Conservation (phyloP, 169 alveolate species). For the Plasmodium blacklocki region DNA sequence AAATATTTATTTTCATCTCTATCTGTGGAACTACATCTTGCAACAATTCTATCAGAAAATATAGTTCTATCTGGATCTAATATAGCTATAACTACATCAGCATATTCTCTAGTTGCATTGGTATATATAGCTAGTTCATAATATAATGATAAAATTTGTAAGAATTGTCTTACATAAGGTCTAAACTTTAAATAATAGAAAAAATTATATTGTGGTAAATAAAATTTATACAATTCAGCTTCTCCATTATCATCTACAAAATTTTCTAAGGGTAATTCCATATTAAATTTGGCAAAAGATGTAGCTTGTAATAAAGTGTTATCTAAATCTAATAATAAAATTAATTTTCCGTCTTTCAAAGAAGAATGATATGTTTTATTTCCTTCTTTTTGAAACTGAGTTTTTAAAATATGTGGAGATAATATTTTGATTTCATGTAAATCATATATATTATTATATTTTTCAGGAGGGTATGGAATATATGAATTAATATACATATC, state of each 20-base stretch:
- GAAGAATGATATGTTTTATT: slow-evolving; percentile 42
- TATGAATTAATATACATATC: slow-evolving; percentile 55
- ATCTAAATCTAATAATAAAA: slow-evolving; percentile 90
- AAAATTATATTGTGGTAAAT: slow-evolving; percentile 89
- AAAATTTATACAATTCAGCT: slow-evolving; percentile 92
- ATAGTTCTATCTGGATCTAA: slow-evolving; percentile 92
- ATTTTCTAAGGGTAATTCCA: slow-evolving; percentile 89
- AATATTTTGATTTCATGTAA: slow-evolving; percentile 74
- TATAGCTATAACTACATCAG: slow-evolving; percentile 93
- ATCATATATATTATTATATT: slow-evolving; percentile 68
- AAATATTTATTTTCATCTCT: slow-evolving; percentile 88
- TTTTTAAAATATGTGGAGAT: slow-evolving; percentile 73
- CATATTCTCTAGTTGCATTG: slow-evolving; percentile 94
- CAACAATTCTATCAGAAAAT: slow-evolving; percentile 92
- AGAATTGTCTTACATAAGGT: slow-evolving; percentile 91
- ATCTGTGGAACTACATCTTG: slow-evolving; percentile 89
- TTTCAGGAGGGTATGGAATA: slow-evolving; percentile 76
- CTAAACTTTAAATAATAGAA: slow-evolving; percentile 91
- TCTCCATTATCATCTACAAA: slow-evolving; percentile 90
- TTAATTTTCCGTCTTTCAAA: slow-evolving; percentile 86
- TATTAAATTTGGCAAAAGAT: slow-evolving; percentile 87
- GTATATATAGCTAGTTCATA: slow-evolving; percentile 93
- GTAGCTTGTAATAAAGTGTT: slow-evolving; percentile 93
- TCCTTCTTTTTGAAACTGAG: slow-evolving; percentile 34
- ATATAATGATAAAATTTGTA: slow-evolving; percentile 89